A percentile compares a stretch with the other conserved stretches of the same genome.
Evolutionary conservation across 345 rosid species (phyloP).

Genomic region (Populus simonii): DNA sequence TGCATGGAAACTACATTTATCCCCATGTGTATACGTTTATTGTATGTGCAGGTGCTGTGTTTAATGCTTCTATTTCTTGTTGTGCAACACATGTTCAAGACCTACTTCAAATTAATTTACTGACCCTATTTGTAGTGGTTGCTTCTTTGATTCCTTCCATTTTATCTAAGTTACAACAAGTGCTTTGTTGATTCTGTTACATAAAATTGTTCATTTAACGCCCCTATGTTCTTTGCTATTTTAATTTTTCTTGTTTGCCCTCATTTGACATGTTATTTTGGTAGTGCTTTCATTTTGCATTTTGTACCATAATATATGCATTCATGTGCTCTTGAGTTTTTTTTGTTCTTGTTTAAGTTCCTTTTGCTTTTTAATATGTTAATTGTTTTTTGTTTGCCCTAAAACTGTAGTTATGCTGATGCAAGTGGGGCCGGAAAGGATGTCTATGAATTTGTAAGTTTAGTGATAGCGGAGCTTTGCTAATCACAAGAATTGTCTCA

Average conservation of each 20-base stretch:
- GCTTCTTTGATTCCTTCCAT: neutral
- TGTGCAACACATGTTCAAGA: neutral
- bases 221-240: neutral
- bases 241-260: neutral
- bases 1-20: neutral
- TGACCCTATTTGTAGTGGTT: neutral
- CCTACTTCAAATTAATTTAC: neutral
- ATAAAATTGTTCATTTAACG: neutral
- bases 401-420: constrained; percentile 54
- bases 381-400: constrained; percentile 11
- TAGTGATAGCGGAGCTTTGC: neutral
- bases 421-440: constrained; percentile 72
- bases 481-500: neutral
- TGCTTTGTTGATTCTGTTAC: neutral
- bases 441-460: constrained; percentile 72
- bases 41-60: neutral
- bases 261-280: neutral
- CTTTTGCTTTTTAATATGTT: too few species aligned
- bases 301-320: neutral
- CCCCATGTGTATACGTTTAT: neutral
- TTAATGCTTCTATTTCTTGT: neutral
- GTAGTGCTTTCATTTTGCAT: neutral
- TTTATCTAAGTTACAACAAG: neutral
- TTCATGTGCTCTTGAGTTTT: neutral
- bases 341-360: neutral